These are phyloP conservation scores for Bisporella sp. DNA, from an alignment of 2,329 filamentous ascomycete genomes.

Conservation along the genomic window DNA sequence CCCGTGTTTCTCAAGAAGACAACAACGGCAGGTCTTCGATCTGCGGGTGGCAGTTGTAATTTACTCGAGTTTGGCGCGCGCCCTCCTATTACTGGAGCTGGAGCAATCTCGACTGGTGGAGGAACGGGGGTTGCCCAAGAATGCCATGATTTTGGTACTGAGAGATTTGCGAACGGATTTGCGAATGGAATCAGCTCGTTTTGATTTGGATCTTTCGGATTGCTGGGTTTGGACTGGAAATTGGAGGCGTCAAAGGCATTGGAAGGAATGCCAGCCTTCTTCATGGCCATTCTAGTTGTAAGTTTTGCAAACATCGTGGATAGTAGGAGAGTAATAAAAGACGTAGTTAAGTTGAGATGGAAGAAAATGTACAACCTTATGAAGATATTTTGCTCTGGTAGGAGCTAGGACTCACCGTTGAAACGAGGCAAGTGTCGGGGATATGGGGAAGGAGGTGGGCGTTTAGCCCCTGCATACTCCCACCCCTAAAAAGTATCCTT, in stretches of 20 bases:
- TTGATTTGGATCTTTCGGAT: conserved; percentile 11
- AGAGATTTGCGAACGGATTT: conserved; percentile 23
- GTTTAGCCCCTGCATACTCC: too few species aligned
- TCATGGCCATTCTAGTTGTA: conserved; percentile 25
- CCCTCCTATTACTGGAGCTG: conserved; percentile 16
- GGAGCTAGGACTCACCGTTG: not conserved
- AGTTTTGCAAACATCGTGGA: conserved; percentile 24
- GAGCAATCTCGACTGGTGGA: conserved; percentile 19
- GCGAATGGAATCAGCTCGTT: conserved; percentile 12
- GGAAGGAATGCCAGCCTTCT: conserved; percentile 24
- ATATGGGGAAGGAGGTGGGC: too few species aligned
- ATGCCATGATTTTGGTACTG: conserved; percentile 21
- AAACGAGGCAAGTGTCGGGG: not conserved
- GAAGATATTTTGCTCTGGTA: not conserved
- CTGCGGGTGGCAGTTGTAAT: conserved; percentile 36
- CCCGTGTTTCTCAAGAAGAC: conserved; percentile 67
- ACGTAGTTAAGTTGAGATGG: not conserved
- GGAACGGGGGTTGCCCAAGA: conserved; percentile 23
- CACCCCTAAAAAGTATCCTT: too few species aligned
- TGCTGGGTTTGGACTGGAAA: conserved; percentile 2
- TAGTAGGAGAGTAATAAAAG: not conserved
- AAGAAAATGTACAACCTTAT: too few species aligned
- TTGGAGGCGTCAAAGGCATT: conserved; percentile 12
- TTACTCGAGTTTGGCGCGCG: conserved; percentile 17
- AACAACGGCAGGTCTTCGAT: conserved; percentile 50